Conservation (phyloP, 2,329 filamentous ascomycete genomes). For the Sordariomycetes sp. region DNA sequence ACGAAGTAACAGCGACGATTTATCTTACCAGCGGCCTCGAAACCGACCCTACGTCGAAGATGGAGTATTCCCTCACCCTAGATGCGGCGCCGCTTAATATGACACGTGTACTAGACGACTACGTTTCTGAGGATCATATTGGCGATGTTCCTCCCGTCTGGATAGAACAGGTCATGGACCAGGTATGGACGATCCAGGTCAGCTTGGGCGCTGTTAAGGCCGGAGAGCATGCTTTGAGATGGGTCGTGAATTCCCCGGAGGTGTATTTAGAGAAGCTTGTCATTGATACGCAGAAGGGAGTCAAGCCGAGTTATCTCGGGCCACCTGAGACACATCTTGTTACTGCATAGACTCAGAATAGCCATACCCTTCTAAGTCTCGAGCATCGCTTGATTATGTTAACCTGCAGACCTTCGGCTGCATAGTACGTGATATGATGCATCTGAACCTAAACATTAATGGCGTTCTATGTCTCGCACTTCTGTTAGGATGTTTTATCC, state of each 20-base stretch:
- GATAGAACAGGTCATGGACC: conserved; percentile 14
- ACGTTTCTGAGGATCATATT: conserved; percentile 10
- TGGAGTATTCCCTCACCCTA: conserved; percentile 15
- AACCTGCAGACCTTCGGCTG: too few relatives aligned
- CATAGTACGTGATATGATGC: too few relatives aligned
- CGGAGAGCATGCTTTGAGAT: conserved; percentile 14
- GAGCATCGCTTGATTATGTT: too few relatives aligned
- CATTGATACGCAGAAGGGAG: conserved; percentile 15
- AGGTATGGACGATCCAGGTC: conserved; percentile 15
- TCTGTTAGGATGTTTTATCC: too few relatives aligned
- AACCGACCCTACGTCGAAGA: conserved; percentile 14
- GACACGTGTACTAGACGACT: conserved; percentile 9
- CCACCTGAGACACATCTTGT: conserved; percentile 13
- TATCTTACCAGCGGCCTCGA: conserved; percentile 18
- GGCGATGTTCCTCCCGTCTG: conserved; percentile 13
- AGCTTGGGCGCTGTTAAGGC: conserved; percentile 10
- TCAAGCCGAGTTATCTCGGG: conserved; percentile 16
- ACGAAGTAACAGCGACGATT: conserved; percentile 11
- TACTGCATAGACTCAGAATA: too few relatives aligned
- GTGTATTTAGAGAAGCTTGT: conserved; percentile 20
- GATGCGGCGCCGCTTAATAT: conserved; percentile 12
- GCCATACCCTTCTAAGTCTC: too few relatives aligned
- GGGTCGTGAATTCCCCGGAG: conserved; percentile 18
- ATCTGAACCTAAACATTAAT: too few relatives aligned
- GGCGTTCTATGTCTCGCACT: too few relatives aligned